Conservation (phyloP, 2,329 filamentous ascomycete species). For the Geosmithia morbida region DNA sequence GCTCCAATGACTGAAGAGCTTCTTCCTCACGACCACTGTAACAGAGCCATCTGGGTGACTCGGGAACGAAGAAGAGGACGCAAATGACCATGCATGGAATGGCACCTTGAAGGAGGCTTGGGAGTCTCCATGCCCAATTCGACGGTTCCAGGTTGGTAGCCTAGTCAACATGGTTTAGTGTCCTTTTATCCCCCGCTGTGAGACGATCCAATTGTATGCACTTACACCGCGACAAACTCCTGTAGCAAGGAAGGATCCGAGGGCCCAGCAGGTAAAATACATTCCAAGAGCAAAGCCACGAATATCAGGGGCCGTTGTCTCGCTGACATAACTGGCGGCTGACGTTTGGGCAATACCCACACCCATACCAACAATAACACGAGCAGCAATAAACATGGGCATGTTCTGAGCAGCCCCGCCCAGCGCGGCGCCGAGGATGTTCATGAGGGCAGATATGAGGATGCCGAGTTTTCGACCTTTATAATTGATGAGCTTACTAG, state of each 20-base stretch:
- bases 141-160: slow-evolving; percentile 6
- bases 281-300: slow-evolving; percentile 4
- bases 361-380: slow-evolving; percentile 31
- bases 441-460: slow-evolving; percentile 11
- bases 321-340: slow-evolving; percentile 28
- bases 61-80: slow-evolving; percentile 9
- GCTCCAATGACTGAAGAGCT: slow-evolving; percentile 4
- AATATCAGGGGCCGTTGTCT: slow-evolving; percentile 21
- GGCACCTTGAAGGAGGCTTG: slow-evolving; percentile 10
- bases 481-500: slow-evolving; percentile 22
- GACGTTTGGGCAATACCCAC: slow-evolving; percentile 24
- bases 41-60: slow-evolving; percentile 16
- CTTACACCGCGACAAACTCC: slow-evolving; percentile 10
- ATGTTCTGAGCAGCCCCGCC: slow-evolving; percentile 23
- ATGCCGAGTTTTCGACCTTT: slow-evolving; percentile 19
- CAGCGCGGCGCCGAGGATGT: slow-evolving; percentile 15
- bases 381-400: slow-evolving; percentile 28
- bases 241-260: slow-evolving; percentile 7
- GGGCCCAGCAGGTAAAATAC: slow-evolving; percentile 11
- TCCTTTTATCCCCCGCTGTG: background rate
- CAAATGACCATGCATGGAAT: slow-evolving; percentile 4
- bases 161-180: too few relatives aligned
- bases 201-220: background rate
- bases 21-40: slow-evolving; percentile 7
- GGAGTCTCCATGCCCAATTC: slow-evolving; percentile 15